phyloP scores from a whole-genome alignment of 169 alveolate genomes.

The Plasmodium ovale region DNA sequence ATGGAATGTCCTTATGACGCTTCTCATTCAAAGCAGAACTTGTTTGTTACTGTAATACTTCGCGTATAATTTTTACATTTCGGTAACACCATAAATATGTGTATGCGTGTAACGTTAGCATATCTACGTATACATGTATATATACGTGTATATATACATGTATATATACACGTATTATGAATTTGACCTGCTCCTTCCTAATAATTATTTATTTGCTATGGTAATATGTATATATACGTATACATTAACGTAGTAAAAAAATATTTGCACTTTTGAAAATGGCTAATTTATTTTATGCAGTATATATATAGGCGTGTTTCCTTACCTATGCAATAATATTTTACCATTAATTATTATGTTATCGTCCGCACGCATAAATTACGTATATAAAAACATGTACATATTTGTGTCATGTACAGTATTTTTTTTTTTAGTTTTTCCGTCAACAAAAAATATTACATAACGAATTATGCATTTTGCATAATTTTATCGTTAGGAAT shows the following conservation, averaged over 20 bases:
- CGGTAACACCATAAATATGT: constrained; percentile 5
- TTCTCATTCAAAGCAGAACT: constrained; percentile 15
- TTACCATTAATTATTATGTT: too few species aligned
- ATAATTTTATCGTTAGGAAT: not conserved
- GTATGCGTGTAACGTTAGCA: not conserved
- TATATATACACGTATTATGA: not conserved
- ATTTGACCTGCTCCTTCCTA: too few species aligned
- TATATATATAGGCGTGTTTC: too few species aligned
- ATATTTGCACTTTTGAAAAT: too few species aligned
- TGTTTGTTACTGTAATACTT: constrained; percentile 30
- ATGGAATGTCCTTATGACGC: not conserved
- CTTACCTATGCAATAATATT: too few species aligned
- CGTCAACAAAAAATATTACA: constrained; percentile 5
- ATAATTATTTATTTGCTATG: too few species aligned
- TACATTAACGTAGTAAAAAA: too few species aligned
- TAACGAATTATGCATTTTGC: not conserved
- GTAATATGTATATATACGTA: too few species aligned
- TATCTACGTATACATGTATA: not conserved
- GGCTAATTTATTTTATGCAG: too few species aligned
- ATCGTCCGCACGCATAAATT: not conserved
- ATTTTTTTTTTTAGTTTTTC: not conserved
- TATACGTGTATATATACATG: not conserved
- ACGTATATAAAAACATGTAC: not conserved
- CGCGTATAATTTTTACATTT: constrained; percentile 18
- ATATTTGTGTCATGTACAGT: not conserved